Evolutionary conservation across 441 rosid species (phyloP), one percentile per base, ranked within the genome.

Genomic region (Corymbia calophylla): DNA sequence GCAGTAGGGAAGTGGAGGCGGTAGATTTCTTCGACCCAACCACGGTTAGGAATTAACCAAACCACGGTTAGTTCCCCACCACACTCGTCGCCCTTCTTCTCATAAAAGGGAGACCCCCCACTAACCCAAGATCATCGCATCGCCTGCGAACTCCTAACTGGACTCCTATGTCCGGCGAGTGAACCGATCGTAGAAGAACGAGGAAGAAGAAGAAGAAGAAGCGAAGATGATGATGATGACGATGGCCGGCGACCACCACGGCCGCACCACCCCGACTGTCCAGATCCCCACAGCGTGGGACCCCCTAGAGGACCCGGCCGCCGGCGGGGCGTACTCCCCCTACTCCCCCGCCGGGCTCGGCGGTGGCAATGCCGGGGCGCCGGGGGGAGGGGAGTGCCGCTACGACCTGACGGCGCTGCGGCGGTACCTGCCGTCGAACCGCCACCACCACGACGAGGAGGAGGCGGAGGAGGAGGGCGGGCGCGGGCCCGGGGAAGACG

Each of bases 1-100:
- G 92, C 58, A 89, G 66, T 70, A 25, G 86, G 86, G 85, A 27
- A 89, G 88, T 90, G 92, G 91, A 89, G 92, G 91, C 87, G 82
- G 93, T 90, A 88, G 82, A 88, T 90, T 86, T 73, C 1, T 12
- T 2, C 3, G 0, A 60, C 39, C 58, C 21, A 73, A 89, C 90
- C 90, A 87, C 29, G 85, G 87, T 89, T 77, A 89, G 32, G 21
- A n/a, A 23, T 81, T 62, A n/a, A 39, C 90, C 54, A 56, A 51
- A 90, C 89, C 49, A n/a, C 19, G 84, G 91, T 35, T 90, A 81
- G 55, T 25, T 44, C 55, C 60, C 7, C 86, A 4, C 47, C 85
- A 17, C 21, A 54, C 44, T 6, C 44, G 6, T 39, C 44, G 44
- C 44, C 44, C 44, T 39, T 39, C 44, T 39, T 39, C 85, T 25